phyloP scores from a whole-genome alignment of 106 monocot genomes.

The Allium fistulosum region DNA sequence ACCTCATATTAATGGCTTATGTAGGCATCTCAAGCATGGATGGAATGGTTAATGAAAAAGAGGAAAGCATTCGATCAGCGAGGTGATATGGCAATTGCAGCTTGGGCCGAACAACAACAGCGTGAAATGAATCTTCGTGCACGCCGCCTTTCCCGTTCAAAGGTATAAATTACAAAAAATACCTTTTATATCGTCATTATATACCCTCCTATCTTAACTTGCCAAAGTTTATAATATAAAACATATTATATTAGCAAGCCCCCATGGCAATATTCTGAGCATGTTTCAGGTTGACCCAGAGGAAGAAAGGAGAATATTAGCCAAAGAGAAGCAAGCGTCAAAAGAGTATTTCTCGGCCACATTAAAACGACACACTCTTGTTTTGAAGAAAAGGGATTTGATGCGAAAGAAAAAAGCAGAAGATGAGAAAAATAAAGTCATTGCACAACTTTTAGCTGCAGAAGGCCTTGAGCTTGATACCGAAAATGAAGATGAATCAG shows the following conservation, averaged over 20 bases:
- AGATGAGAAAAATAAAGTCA: conserved; percentile 54
- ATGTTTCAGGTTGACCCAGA: conserved; percentile 77
- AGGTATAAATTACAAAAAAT: conserved; percentile 27
- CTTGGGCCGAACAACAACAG: conserved; percentile 99
- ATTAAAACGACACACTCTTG: conserved; percentile 75
- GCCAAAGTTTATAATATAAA: no score
- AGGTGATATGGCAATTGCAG: conserved; percentile 93
- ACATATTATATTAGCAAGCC: no score
- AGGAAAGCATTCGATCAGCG: conserved; percentile 91
- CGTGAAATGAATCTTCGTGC: conserved; percentile 63
- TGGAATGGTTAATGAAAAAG: conserved; percentile 99
- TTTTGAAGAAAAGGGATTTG: conserved; percentile 83
- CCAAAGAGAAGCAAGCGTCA: conserved; percentile 80
- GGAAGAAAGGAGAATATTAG: conserved; percentile 79
- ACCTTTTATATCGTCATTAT: background rate
- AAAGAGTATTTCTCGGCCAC: conserved; percentile 60
- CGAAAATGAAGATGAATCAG: conserved; percentile 37
- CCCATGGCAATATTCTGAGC: no score
- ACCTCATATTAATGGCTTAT: background rate
- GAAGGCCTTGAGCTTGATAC: conserved; percentile 95
- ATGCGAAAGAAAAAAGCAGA: conserved; percentile 86
- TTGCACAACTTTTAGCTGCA: conserved; percentile 68
- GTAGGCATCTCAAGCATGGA: conserved; percentile 96
- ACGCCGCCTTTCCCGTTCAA: conserved; percentile 53
- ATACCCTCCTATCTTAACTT: no score